These are phyloP conservation scores for Flaveria floridana DNA, from an alignment of 140 eudicot genomes.

Conservation along the genomic window DNA sequence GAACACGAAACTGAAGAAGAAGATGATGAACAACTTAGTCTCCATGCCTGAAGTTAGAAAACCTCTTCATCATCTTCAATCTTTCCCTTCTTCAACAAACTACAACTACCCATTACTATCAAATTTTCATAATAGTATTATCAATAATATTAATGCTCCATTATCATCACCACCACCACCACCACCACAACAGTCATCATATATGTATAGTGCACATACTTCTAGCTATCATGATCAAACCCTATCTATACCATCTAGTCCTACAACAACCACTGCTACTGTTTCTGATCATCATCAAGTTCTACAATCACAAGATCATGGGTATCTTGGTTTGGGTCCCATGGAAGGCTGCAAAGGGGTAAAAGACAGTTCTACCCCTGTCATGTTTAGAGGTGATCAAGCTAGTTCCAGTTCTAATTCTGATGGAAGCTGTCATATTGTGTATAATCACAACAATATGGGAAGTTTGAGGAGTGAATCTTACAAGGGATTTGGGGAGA, in stretches of 20 bases:
- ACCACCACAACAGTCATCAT: conserved; percentile 22
- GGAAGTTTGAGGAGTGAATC: conserved; percentile 33
- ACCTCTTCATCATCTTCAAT: conserved; percentile 35
- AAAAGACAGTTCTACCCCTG: conserved; percentile 43
- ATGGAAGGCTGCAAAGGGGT: conserved; percentile 37
- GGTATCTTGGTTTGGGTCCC: conserved; percentile 34
- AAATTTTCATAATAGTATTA: conserved; percentile 27
- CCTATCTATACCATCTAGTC: conserved; percentile 43
- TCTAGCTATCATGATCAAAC: conserved; percentile 34
- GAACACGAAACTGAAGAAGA: conserved; percentile 97
- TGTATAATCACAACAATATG: conserved; percentile 38
- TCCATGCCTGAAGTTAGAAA: conserved; percentile 31
- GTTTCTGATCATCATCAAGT: conserved; percentile 22
- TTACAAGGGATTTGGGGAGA: conserved; percentile 36
- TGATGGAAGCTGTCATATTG: conserved; percentile 59
- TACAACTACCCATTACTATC: conserved; percentile 41
- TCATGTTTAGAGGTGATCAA: conserved; percentile 56
- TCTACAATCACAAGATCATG: conserved; percentile 45
- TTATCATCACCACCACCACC: conserved; percentile 32
- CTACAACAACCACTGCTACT: conserved; percentile 15
- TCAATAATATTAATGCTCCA: conserved; percentile 30
- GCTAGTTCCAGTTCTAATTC: conserved; percentile 71
- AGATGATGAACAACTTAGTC: conserved; percentile 51
- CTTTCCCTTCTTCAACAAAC: conserved; percentile 37
- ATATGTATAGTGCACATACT: conserved; percentile 30